phyloP scores from a whole-genome alignment of 164 flowering plant species.

The Annona squamosa region DNA sequence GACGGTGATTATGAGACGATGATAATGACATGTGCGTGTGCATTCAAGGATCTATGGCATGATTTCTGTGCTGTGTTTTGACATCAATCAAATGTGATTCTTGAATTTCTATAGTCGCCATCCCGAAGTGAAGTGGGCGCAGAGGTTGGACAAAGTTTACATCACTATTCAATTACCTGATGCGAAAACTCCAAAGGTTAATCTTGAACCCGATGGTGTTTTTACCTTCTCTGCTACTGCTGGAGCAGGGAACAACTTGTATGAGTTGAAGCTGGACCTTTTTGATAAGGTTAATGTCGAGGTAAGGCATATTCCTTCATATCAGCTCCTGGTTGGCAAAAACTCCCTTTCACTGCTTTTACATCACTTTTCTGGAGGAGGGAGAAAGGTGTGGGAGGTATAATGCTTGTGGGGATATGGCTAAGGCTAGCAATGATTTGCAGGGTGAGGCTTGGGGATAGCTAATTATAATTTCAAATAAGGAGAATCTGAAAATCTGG shows the following conservation, averaged over 20 bases:
- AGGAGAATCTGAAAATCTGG: too few species aligned
- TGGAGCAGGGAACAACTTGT: slow-evolving; percentile 46
- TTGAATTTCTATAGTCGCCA: slow-evolving; percentile 45
- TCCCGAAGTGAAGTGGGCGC: slow-evolving; percentile 98
- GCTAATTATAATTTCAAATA: too few species aligned
- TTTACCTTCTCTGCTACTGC: slow-evolving; percentile 70
- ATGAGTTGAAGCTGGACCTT: slow-evolving; percentile 76
- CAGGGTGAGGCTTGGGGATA: too few species aligned
- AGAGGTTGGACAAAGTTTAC: slow-evolving; percentile 68
- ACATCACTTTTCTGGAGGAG: neutral
- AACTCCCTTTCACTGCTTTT: neutral
- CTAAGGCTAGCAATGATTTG: too few species aligned
- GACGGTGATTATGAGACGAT: too few species aligned
- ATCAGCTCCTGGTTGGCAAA: neutral
- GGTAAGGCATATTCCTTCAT: slow-evolving; percentile 32
- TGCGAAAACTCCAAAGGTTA: slow-evolving; percentile 65
- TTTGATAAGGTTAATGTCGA: slow-evolving; percentile 82
- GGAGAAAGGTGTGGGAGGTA: neutral
- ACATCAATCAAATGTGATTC: neutral
- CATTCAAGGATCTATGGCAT: too few species aligned
- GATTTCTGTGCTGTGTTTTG: neutral
- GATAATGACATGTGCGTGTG: too few species aligned
- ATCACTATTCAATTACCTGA: slow-evolving; percentile 69
- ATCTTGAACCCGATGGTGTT: slow-evolving; percentile 74
- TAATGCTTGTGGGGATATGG: too few species aligned